Evolutionary conservation across 495 filamentous ascomycete genomes (phyloP), one percentile per base, ranked within the genome.

Genomic region (Pyrenopolyporus hunteri): DNA sequence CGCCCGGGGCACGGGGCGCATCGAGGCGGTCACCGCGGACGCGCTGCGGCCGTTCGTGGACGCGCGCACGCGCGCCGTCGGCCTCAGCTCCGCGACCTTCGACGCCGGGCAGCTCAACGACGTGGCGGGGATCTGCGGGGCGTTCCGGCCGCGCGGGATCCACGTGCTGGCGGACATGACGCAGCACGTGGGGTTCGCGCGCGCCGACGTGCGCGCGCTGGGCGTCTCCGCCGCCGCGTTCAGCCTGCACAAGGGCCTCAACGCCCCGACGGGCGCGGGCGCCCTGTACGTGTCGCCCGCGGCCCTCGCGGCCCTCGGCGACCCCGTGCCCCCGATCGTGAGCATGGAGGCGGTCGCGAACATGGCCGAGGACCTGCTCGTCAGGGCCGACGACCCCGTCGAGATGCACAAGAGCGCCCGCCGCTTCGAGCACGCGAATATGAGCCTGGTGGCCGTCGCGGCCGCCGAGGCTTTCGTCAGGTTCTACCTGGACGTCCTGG

Each of bases 241-340:
- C 13, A 68, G 54, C 14, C 35, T 68, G 49, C 60, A 64, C 33
- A 68, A 68, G 64, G 65, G 61, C 17, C 44, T 68, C 17, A 60
- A 54, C 25, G 59, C 56, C 44, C 65, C 65, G 2, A 59, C 55
- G 11, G 65, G 65, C 6, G n/a, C 65, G 11, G 65, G 59, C 32
- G 65, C 65, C 0, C 35, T 68, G 25, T 68, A 68, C 46, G 31
- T 68, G 1, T 49, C 60, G 10, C 65, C 55, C 1, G 19, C 7
- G 2, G 32, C 57, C n/a, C 32, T 65, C 16, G 40, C 33, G 13
- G 56, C 56, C 45, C 7, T 64, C 1, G 57, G 16, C 11, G 45
- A 55, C 10, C 54, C 56, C 32, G n/a, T 20, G 4, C 65, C 65
- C 37, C 60, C 65, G 32, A 65, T 68, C 6, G 65, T 64, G 2